Conservation (phyloP, 2,329 filamentous ascomycete species). For the Cryphonectria japonica region DNA sequence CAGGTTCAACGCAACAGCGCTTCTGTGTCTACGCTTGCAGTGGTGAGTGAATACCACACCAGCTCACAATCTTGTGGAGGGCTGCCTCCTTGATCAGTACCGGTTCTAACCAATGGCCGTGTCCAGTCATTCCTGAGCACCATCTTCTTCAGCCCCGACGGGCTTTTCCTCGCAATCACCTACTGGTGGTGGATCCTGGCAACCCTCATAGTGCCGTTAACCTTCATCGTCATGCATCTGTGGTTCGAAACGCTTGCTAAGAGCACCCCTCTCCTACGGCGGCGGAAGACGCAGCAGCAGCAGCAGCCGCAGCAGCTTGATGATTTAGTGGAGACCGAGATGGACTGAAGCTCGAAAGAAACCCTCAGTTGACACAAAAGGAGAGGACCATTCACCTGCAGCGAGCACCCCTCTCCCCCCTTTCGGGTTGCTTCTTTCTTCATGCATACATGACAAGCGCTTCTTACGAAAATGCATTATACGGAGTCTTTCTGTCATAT, state of each 20-base stretch:
- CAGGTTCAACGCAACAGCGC: constrained; percentile 27
- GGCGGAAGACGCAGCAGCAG: constrained; percentile 7
- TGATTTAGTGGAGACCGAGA: constrained; percentile 17
- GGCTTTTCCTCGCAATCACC: constrained; percentile 26
- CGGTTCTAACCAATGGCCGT: neutral
- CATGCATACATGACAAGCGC: neutral
- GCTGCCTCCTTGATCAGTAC: neutral
- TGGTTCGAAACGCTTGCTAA: constrained; percentile 27
- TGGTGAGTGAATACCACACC: constrained; percentile 11
- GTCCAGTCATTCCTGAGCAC: constrained; percentile 27
- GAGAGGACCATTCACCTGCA: neutral
- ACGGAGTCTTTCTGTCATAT: neutral
- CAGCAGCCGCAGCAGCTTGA: constrained; percentile 20
- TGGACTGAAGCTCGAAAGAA: neutral
- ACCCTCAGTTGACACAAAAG: neutral
- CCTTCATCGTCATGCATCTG: constrained; percentile 26
- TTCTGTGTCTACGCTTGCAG: constrained; percentile 26
- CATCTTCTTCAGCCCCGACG: constrained; percentile 30
- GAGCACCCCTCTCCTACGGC: constrained; percentile 21
- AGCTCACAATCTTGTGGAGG: neutral
- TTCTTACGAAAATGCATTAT: neutral
- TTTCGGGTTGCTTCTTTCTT: neutral
- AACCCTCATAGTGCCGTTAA: constrained; percentile 26
- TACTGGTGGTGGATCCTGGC: constrained; percentile 30
- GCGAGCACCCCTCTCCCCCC: too few relatives aligned